A percentile compares a stretch with the other conserved stretches of the same genome.
Conservation (phyloP, 2,329 filamentous ascomycete genomes). For the Rhinocladiella similis region DNA sequence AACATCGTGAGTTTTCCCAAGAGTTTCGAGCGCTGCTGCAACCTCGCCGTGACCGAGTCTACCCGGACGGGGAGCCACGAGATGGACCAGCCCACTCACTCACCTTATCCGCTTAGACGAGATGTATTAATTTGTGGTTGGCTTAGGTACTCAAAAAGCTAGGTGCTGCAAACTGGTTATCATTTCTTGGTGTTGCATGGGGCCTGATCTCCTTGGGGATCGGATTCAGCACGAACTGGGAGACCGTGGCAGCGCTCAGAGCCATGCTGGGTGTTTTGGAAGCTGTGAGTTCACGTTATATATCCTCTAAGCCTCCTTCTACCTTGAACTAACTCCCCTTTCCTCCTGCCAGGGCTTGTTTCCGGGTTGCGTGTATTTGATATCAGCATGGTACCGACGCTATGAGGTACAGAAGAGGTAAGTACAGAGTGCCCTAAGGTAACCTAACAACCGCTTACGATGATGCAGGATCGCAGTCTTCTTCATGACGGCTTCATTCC, state of each 20-base stretch:
- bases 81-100: no score
- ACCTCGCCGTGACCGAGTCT: no score
- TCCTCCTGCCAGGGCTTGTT: constrained; percentile 39
- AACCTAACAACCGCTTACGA: neutral
- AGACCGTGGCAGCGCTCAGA: constrained; percentile 29
- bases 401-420: constrained; percentile 37
- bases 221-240: constrained; percentile 32
- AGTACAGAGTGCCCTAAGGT: constrained; percentile 2
- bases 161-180: constrained; percentile 17
- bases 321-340: constrained; percentile 44
- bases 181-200: constrained; percentile 9
- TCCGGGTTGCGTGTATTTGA: constrained; percentile 45
- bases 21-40: no score
- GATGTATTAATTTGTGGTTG: no score
- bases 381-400: constrained; percentile 56
- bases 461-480: constrained; percentile 30
- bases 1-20: constrained; percentile 35
- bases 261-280: constrained; percentile 34
- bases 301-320: constrained; percentile 60
- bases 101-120: no score
- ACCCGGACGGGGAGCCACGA: no score
- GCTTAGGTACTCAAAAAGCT: constrained; percentile 39
- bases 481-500: constrained; percentile 35
- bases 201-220: constrained; percentile 37
- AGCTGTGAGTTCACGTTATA: constrained; percentile 34